Evolutionary conservation across 768 basidiomycete genomes (phyloP).

Genomic region (Lentinula sp.): DNA sequence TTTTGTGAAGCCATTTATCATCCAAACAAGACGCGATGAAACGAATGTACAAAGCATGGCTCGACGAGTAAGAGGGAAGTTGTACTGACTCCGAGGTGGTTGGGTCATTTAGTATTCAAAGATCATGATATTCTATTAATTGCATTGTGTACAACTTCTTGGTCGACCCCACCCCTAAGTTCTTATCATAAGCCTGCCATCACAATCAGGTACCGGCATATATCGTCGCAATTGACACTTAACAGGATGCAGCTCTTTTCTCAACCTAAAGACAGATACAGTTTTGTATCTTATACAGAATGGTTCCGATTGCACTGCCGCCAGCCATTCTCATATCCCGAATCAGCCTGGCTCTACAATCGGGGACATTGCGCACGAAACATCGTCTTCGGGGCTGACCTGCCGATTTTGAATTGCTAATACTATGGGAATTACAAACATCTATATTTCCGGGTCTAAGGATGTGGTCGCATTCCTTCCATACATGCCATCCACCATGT

Average conservation of each 20-base stretch:
- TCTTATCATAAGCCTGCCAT: not conserved
- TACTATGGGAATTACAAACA: not conserved
- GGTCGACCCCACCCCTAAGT: not conserved
- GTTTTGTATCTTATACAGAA: not conserved
- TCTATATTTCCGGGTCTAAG: not conserved
- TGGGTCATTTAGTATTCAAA: no score
- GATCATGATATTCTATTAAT: no score
- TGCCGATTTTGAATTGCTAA: not conserved
- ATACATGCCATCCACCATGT: slow-evolving; percentile 13
- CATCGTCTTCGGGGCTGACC: not conserved
- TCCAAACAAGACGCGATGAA: slow-evolving; percentile 69
- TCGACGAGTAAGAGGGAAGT: slow-evolving; percentile 1
- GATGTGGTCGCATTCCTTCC: not conserved
- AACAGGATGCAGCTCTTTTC: no score
- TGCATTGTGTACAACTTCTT: not conserved
- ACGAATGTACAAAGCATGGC: slow-evolving; percentile 60
- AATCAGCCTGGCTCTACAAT: not conserved
- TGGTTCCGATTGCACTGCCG: not conserved
- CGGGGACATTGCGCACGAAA: not conserved
- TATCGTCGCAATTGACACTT: not conserved
- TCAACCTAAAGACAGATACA: no score
- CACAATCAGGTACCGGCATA: not conserved
- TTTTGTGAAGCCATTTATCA: slow-evolving; percentile 52
- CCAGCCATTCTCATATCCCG: not conserved
- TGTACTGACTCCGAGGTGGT: no score